A percentile compares a stretch with the other conserved stretches of the same genome.
Evolutionary conservation across 2,329 filamentous ascomycete species (phyloP).

Genomic region (Talaromyces sp.): DNA sequence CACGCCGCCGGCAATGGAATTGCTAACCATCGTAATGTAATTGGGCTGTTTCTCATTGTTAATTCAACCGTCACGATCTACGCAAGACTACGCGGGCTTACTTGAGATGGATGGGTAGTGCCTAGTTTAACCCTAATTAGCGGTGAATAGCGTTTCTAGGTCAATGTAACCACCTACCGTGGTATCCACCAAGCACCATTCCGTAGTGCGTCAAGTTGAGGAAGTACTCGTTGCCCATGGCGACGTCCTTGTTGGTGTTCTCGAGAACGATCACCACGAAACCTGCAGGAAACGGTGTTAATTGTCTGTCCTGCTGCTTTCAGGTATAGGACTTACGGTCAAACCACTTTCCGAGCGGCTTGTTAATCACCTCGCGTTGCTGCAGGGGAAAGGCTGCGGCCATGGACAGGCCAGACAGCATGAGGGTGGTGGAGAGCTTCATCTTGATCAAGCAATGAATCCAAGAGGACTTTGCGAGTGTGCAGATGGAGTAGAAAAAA

Average conservation of each 20-base stretch:
- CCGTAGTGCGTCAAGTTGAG: constrained; percentile 12
- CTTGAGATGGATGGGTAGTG: constrained; percentile 15
- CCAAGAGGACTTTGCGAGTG: too few species aligned
- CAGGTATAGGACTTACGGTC: neutral
- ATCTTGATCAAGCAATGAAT: neutral
- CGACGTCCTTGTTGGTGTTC: constrained; percentile 16
- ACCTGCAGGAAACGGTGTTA: neutral
- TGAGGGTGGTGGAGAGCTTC: neutral
- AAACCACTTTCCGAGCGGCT: neutral
- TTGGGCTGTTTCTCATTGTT: constrained; percentile 12
- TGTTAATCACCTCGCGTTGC: neutral
- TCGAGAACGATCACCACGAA: constrained; percentile 16
- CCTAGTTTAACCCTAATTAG: neutral
- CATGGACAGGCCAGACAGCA: neutral
- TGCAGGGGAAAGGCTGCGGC: neutral
- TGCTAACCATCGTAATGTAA: constrained; percentile 17
- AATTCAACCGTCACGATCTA: neutral
- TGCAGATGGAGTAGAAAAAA: neutral
- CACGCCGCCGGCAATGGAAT: constrained; percentile 13
- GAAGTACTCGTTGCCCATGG: constrained; percentile 13
- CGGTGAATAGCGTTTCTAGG: too few species aligned
- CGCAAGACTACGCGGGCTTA: neutral
- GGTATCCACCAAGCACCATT: constrained; percentile 8
- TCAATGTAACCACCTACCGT: neutral
- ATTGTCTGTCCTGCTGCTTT: neutral